Base-by-base conservation (phyloP, 2,329 filamentous ascomycete genomes). In the Raffaelea albimanens region DNA sequence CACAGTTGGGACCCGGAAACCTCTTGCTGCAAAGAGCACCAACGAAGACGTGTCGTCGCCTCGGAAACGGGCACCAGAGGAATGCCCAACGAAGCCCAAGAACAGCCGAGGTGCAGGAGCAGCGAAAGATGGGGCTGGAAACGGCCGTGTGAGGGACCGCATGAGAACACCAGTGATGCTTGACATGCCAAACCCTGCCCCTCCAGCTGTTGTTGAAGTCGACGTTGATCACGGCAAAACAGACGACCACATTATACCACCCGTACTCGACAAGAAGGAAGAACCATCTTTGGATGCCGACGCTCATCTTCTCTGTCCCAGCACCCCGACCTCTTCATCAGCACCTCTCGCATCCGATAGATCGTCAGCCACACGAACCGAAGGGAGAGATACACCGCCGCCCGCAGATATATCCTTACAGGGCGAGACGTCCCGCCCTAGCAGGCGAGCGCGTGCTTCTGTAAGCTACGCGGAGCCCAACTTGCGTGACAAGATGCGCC, bases 391-490 rank as follows among this genome's bases (percentile, higher is more conserved):
- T 55, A 82, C 80, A 0, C 78, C 80, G 3, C 80, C 80, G 4
- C 79, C 79, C 4, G 62, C 67, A 16, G 75, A 82, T 53, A 73
- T 82, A 33, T 75, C 72, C 8, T 67, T 65, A 8, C 70, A 63
- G 33, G 72, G 75, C 44, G 76, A 83, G 55, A 75, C 75, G 23
- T 71, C 76, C 23, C 75, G 87, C 40, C 76, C 78, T 20, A 83
- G 81, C 55, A 72, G 87, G 54, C 76, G 87, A 53, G 78, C 79
- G 43, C 73, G 83, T 56, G 68, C 78, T 11, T 73, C 80, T 44
- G 76, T 93, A 52, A 91, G 85, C 67, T 93, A 93, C 61, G 84
- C 85, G 11, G 85, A 91, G 61, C 87, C 87, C 1, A 91, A 85
- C 57, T 69, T 93, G 39, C 76, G 84, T 52, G 84, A 83, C 59